These are phyloP conservation scores for Ostreobium quekettii DNA, from an alignment of 139 green algal species.

Conservation along the genomic window DNA sequence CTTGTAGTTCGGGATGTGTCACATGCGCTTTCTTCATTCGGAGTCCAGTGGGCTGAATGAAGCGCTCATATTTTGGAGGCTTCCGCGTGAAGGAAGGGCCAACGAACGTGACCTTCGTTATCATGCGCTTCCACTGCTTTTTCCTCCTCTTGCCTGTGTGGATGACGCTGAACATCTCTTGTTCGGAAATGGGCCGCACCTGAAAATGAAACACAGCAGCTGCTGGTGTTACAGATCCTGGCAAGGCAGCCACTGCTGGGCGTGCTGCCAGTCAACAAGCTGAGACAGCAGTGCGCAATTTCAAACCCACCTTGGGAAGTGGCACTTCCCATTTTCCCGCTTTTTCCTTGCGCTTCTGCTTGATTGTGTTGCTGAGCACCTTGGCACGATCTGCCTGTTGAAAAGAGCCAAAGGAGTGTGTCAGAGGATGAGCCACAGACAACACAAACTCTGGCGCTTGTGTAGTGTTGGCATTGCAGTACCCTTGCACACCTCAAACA, in stretches of 20 bases:
- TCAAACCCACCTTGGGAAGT: conserved; percentile 81
- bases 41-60: conserved; percentile 94
- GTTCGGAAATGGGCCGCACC: conserved; percentile 92
- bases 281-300: not conserved
- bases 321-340: conserved; percentile 99
- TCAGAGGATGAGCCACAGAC: no score
- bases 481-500: no score
- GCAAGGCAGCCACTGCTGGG: conserved; percentile 14
- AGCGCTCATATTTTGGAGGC: conserved; percentile 98
- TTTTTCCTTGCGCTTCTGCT: conserved; percentile 99
- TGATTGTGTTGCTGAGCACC: conserved; percentile 99
- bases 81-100: conserved; percentile 94
- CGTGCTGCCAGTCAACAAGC: no score
- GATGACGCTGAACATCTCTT: conserved; percentile 99
- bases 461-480: no score
- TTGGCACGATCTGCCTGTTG: conserved; percentile 85
- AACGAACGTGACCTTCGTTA: conserved; percentile 98
- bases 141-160: conserved; percentile 79
- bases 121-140: conserved; percentile 99
- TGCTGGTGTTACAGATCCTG: not conserved
- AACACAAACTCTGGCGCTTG: no score
- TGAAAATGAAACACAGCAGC: conserved; percentile 20
- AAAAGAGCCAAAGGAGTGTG: not conserved
- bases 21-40: conserved; percentile 98
- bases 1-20: conserved; percentile 98